Evolutionary conservation across 2,329 filamentous ascomycete species (phyloP).

Genomic region (Ceratocystis harringtonii): DNA sequence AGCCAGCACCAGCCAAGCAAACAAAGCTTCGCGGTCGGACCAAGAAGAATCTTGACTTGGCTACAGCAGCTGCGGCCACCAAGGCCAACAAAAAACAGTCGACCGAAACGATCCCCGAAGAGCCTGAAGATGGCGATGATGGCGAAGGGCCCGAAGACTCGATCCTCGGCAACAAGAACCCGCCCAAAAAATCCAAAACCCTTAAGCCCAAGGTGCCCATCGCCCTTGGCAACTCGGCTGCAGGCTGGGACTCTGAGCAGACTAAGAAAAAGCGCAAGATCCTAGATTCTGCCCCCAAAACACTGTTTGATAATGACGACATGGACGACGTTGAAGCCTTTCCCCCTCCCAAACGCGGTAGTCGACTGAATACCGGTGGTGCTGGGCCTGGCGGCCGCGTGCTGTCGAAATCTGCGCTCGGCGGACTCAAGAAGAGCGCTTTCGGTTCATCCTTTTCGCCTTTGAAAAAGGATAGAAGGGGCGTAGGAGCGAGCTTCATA

Average conservation of each 20-base stretch:
- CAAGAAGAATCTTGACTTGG: slow-evolving; percentile 9
- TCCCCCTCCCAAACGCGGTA: slow-evolving; percentile 6
- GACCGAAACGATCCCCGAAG: not conserved
- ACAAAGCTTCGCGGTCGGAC: slow-evolving; percentile 10
- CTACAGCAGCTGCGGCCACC: not conserved
- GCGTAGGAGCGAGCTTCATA: slow-evolving; percentile 46
- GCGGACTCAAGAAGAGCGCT: slow-evolving; percentile 27
- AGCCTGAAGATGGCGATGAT: slow-evolving; percentile 15
- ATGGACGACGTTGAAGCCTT: slow-evolving; percentile 23
- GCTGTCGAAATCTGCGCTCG: slow-evolving; percentile 13
- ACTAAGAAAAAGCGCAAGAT: slow-evolving; percentile 62
- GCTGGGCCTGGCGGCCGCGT: slow-evolving; percentile 6
- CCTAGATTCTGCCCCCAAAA: slow-evolving; percentile 32
- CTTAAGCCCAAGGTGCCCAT: slow-evolving; percentile 14
- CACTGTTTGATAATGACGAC: slow-evolving; percentile 55
- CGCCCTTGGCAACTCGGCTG: not conserved
- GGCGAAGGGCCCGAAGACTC: slow-evolving; percentile 6
- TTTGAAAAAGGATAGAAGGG: slow-evolving; percentile 53
- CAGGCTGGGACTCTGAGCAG: slow-evolving; percentile 25
- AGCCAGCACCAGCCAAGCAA: slow-evolving; percentile 2
- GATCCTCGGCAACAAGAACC: slow-evolving; percentile 2
- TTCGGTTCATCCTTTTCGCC: slow-evolving; percentile 49
- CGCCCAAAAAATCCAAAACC: slow-evolving; percentile 14
- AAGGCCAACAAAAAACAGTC: slow-evolving; percentile 6
- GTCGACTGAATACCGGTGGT: slow-evolving; percentile 16